Evolutionary conservation across 2,329 filamentous ascomycete genomes (phyloP).

Genomic region (Aspergillus alliaceus): DNA sequence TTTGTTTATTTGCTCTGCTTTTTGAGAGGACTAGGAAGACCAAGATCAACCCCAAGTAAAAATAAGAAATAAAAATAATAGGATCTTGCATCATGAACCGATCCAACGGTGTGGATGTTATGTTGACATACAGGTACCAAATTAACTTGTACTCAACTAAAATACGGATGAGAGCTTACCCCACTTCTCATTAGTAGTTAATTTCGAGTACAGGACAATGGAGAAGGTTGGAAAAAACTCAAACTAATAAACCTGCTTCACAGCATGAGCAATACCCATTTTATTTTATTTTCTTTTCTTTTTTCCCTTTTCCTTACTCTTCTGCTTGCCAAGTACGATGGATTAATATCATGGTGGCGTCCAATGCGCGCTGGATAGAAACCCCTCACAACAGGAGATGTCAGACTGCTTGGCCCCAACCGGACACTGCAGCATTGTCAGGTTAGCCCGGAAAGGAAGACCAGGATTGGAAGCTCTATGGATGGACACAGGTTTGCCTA

Average conservation of each 20-base stretch:
- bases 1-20: neutral
- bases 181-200: neutral
- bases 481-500: neutral
- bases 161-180: neutral
- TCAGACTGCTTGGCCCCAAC: conserved; percentile 7
- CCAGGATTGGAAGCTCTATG: neutral
- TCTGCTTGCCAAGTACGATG: neutral
- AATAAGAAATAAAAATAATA: neutral
- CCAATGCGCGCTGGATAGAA: neutral
- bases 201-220: neutral
- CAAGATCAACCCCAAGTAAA: neutral
- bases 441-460: conserved; percentile 3
- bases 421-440: conserved; percentile 10
- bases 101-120: neutral
- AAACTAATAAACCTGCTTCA: neutral
- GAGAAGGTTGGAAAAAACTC: neutral
- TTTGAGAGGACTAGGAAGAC: neutral
- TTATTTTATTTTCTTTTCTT: neutral
- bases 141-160: neutral
- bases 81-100: neutral
- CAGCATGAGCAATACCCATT: neutral
- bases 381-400: conserved; percentile 1
- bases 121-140: neutral
- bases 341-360: neutral
- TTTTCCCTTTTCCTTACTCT: neutral